Evolutionary conservation across 768 basidiomycete genomes (phyloP).

Genomic region (Boletus edulis): DNA sequence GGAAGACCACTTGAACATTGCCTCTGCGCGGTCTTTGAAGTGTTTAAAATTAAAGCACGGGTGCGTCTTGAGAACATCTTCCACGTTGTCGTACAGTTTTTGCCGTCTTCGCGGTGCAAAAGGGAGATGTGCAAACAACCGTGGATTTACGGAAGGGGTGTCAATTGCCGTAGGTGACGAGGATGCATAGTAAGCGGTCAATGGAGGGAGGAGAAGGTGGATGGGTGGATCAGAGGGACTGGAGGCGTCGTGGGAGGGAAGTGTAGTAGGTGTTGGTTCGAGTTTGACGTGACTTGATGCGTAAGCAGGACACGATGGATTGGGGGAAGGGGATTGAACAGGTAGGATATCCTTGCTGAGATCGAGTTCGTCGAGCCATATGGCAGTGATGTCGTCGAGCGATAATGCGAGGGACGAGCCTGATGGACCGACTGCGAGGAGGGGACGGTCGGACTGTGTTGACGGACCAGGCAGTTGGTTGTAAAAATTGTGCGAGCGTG

Average conservation of each 20-base stretch:
- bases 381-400: conserved; percentile 53
- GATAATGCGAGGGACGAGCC: conserved; percentile 52
- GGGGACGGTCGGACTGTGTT: conserved; percentile 23
- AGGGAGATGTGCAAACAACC: conserved; percentile 41
- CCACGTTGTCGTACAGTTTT: conserved; percentile 37
- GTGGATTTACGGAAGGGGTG: conserved; percentile 35
- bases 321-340: conserved; percentile 14
- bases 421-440: conserved; percentile 37
- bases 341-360: conserved; percentile 28
- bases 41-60: conserved; percentile 51
- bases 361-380: conserved; percentile 61
- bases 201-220: conserved; percentile 20
- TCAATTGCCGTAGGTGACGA: conserved; percentile 24
- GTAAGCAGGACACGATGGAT: conserved; percentile 15
- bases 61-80: conserved; percentile 44
- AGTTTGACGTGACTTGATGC: conserved; percentile 30
- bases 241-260: conserved; percentile 22
- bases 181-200: conserved; percentile 19
- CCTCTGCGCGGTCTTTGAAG: conserved; percentile 43
- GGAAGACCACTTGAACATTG: conserved; percentile 42
- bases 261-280: conserved; percentile 30
- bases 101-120: conserved; percentile 36
- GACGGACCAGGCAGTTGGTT: conserved; percentile 14
- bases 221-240: conserved; percentile 20
- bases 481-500: conserved; percentile 21